A percentile compares a stretch with the other conserved stretches of the same genome.
Conservation (phyloP, 352 stramenopile species). For the Globisporangium lucens region DNA sequence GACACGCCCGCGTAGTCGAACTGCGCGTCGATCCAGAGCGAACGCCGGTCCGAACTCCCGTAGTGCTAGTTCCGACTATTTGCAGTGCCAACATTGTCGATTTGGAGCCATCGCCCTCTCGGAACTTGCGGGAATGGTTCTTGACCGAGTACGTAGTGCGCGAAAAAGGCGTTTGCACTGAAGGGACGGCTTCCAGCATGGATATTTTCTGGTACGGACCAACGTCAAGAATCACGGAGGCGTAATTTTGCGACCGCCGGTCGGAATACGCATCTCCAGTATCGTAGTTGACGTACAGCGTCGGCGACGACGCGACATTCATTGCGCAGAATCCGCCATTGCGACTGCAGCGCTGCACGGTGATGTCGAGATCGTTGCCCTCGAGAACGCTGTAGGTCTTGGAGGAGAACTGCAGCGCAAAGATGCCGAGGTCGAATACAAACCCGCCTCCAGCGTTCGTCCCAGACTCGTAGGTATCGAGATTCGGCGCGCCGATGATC, state of each 20-base stretch:
- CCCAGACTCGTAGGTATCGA: conserved; percentile 87
- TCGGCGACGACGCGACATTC: conserved; percentile 40
- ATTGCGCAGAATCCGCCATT: conserved; percentile 57
- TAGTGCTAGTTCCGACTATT: conserved; percentile 90
- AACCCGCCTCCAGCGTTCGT: conserved; percentile 92
- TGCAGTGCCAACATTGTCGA: conserved; percentile 77
- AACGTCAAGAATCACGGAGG: conserved; percentile 35
- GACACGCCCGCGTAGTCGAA: conserved; percentile 90
- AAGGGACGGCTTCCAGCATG: conserved; percentile 52
- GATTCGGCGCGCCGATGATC: conserved; percentile 90
- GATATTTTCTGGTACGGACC: conserved; percentile 63
- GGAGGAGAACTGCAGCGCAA: conserved; percentile 77
- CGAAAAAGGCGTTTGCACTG: conserved; percentile 46
- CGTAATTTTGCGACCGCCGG: conserved; percentile 43
- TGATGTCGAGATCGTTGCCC: conserved; percentile 75
- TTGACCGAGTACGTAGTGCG: conserved; percentile 50
- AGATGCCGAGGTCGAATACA: conserved; percentile 89
- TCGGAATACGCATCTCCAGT: conserved; percentile 75
- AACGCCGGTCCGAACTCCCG: conserved; percentile 75
- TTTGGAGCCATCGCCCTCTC: conserved; percentile 50
- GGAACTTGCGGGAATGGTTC: conserved; percentile 75
- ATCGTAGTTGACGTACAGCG: conserved; percentile 68
- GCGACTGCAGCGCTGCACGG: conserved; percentile 61
- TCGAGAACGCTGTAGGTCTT: conserved; percentile 84
- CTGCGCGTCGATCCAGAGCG: conserved; percentile 66